Evolutionary conservation across 2,329 filamentous ascomycete genomes (phyloP).

Genomic region (Ceratocystis destructans): DNA sequence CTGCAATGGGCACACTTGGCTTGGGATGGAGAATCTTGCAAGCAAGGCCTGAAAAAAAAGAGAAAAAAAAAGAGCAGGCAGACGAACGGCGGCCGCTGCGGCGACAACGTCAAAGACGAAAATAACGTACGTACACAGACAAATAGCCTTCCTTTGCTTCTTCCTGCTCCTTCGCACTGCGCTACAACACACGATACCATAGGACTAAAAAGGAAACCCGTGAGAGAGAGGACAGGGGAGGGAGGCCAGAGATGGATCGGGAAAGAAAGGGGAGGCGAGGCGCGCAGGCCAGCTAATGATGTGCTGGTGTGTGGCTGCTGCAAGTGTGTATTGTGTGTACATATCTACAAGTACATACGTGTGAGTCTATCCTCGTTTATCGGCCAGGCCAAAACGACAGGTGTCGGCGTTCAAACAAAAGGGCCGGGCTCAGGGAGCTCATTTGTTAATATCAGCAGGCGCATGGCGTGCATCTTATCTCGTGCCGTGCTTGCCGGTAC

Average conservation of each 20-base stretch:
- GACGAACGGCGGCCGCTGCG: background rate
- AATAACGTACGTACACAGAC: background rate
- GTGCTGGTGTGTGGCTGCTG: background rate
- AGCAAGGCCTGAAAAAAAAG: background rate
- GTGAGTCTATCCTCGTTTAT: background rate
- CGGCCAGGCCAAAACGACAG: background rate
- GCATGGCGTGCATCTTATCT: too few relatives aligned
- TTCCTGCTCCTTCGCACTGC: background rate
- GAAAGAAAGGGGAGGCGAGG: background rate
- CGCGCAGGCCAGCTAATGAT: background rate
- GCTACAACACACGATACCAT: background rate
- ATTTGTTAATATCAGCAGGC: too few relatives aligned
- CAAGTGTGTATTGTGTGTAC: background rate
- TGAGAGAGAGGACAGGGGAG: too few relatives aligned
- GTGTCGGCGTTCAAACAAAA: background rate
- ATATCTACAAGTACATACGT: background rate
- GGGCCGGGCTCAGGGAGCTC: too few relatives aligned
- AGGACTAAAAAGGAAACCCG: too few relatives aligned
- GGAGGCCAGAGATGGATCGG: background rate
- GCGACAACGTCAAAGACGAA: background rate
- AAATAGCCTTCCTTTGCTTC: background rate
- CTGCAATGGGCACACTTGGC: background rate
- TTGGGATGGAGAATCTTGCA: background rate
- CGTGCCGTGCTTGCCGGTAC: too few relatives aligned
- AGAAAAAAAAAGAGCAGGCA: background rate